Base-by-base conservation (phyloP, 495 filamentous ascomycete species). In the Aspergillus homomorphus region DNA sequence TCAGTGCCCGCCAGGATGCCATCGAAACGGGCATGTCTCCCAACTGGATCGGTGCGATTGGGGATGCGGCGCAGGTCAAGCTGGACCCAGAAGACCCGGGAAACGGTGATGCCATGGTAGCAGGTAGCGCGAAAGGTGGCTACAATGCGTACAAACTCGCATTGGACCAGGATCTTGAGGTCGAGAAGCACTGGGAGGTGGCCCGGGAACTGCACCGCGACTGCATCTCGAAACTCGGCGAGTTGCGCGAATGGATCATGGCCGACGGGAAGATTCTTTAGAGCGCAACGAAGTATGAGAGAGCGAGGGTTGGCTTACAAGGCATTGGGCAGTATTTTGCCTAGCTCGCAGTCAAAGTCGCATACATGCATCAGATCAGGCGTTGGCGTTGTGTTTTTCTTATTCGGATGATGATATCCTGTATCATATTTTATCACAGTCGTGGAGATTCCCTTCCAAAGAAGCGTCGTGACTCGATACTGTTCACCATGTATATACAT, bases 151-250 rank as follows among this genome's bases (percentile, higher is more conserved):
- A 94, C 62, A 51, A 85, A 59, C 66, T 72, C 26, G 79, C 78
- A 8, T 65, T 91, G 23, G 79, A 86, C 63, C 80, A 91, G 68
- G 89, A 93, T 66, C 76, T 77, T 46, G 69, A 65, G 28, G 82
- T 90, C 1, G 71, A 84, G 26, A 75, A 80, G 62, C 79, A 83
- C 58, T 95, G 89, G 90, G 71, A 79, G 41, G 70, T 82, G 8
- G 83, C 82, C 0, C 80, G 78, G 26, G 88, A 87, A 53, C 75
- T 79, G 63, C 90, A 95, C 67, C 75, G 80, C 56, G 69, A 80
- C 22, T 81, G 78, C 44, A 75, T 93, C 43, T 64, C 78, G 58
- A 80, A 83, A 57, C 86, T 88, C 61, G 80, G 78, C 42, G 70
- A 77, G 58, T 66, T 86, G 63, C 77, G 79, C 30, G 80, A 85